Percentiles rank a stretch among this genome's conserved stretches.
These are phyloP conservation scores for Aspergillus steynii DNA, from an alignment of 495 filamentous ascomycete genomes.

Conservation along the genomic window DNA sequence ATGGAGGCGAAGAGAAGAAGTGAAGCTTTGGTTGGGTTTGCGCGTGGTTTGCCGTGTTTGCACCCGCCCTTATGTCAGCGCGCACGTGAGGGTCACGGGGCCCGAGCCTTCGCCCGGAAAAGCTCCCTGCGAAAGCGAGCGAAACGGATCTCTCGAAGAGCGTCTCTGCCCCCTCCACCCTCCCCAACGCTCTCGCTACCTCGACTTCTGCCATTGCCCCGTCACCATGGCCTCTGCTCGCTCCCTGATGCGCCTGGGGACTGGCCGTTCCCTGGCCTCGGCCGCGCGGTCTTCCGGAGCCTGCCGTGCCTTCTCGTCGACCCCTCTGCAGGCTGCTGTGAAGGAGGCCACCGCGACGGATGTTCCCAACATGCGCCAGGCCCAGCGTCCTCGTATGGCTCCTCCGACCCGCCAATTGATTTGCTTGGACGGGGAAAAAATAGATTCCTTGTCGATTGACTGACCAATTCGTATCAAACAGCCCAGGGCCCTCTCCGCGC, in stretches of 20 bases:
- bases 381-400: conserved; percentile 59
- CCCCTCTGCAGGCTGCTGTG: conserved; percentile 55
- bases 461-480: conserved; percentile 26
- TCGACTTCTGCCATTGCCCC: conserved; percentile 30
- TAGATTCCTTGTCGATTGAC: conserved; percentile 18
- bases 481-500: conserved; percentile 66
- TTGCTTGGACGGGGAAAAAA: neutral
- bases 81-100: conserved; percentile 30
- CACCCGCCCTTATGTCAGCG: conserved; percentile 27
- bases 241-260: conserved; percentile 68
- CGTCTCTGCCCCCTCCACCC: conserved; percentile 15
- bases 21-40: conserved; percentile 46
- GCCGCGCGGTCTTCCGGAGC: conserved; percentile 56
- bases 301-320: conserved; percentile 57
- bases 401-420: conserved; percentile 4
- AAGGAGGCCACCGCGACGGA: conserved; percentile 48
- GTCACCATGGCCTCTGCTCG: conserved; percentile 49
- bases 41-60: conserved; percentile 30
- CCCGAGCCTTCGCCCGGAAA: conserved; percentile 34
- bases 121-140: conserved; percentile 28
- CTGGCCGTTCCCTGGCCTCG: conserved; percentile 61
- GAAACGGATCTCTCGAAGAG: neutral
- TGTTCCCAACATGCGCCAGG: conserved; percentile 67
- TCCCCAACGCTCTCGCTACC: conserved; percentile 12
- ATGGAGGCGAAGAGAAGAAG: conserved; percentile 32